Evolutionary conservation across 768 basidiomycete genomes (phyloP).

Genomic region (Hygrocybe coccinea): DNA sequence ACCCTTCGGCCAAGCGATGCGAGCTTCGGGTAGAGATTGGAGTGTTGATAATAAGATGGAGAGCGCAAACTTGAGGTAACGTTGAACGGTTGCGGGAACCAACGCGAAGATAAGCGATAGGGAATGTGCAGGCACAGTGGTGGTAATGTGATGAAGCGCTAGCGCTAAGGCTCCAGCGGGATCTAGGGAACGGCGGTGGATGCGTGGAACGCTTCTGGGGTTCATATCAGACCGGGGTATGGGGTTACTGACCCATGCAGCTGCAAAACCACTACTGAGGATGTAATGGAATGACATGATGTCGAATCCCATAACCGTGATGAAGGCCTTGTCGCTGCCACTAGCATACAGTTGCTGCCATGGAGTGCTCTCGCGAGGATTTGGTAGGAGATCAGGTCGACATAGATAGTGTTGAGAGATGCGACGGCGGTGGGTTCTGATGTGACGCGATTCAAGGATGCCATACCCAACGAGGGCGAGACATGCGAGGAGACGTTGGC

Average conservation of each 20-base stretch:
- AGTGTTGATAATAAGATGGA: constrained; percentile 29
- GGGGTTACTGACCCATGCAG: constrained; percentile 19
- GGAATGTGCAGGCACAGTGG: constrained; percentile 36
- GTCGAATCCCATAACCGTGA: constrained; percentile 44
- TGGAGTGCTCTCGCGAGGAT: constrained; percentile 31
- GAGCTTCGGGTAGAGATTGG: constrained; percentile 24
- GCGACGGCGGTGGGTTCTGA: too few species aligned
- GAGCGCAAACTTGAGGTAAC: constrained; percentile 35
- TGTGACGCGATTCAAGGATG: too few species aligned
- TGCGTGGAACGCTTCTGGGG: constrained; percentile 18
- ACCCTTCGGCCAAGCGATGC: constrained; percentile 23
- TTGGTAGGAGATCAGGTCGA: constrained; percentile 29
- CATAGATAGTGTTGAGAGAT: constrained; percentile 22
- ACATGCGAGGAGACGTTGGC: too few species aligned
- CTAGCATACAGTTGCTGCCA: constrained; percentile 34
- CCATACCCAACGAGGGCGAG: too few species aligned
- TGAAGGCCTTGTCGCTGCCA: constrained; percentile 35
- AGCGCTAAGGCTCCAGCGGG: constrained; percentile 40
- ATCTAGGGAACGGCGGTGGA: constrained; percentile 30
- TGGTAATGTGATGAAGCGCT: constrained; percentile 38
- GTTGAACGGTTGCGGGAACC: constrained; percentile 32
- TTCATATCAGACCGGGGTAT: constrained; percentile 31
- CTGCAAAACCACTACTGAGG: constrained; percentile 30
- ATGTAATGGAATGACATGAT: constrained; percentile 33
- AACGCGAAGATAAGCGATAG: constrained; percentile 45